Percentiles rank a stretch among this genome's conserved stretches.
phyloP scores from a whole-genome alignment of 2,329 filamentous ascomycete species.

The Arthrobotrys entomopaga region DNA sequence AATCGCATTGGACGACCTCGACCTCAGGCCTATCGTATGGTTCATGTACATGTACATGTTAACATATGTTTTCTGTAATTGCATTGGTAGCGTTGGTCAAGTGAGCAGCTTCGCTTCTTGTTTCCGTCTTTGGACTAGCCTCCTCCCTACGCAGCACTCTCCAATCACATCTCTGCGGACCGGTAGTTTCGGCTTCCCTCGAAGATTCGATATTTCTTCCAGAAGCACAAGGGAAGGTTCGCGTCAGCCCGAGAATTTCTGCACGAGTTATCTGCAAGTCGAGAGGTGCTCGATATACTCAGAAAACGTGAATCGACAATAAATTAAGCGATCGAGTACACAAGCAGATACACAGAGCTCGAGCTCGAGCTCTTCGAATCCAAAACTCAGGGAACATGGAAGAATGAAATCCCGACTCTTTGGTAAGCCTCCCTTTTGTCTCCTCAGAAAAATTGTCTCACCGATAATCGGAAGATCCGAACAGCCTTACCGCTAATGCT shows the following conservation, averaged over 20 bases:
- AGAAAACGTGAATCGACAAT: neutral
- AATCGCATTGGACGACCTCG: neutral
- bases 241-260: constrained; percentile 26
- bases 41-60: neutral
- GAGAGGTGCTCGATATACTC: neutral
- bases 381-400: neutral
- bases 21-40: constrained; percentile 16
- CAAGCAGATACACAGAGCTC: neutral
- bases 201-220: constrained; percentile 39
- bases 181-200: constrained; percentile 25
- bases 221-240: constrained; percentile 42
- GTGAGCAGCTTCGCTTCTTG: constrained; percentile 34
- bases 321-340: neutral
- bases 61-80: too few relatives aligned
- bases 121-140: constrained; percentile 38
- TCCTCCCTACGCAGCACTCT: constrained; percentile 12
- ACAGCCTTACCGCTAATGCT: constrained; percentile 54
- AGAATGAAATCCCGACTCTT: constrained; percentile 35
- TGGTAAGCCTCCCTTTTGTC: constrained; percentile 15
- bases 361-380: constrained; percentile 22
- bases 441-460: constrained; percentile 23
- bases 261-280: neutral
- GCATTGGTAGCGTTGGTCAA: constrained; percentile 22
- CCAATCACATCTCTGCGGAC: constrained; percentile 38
- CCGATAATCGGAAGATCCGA: constrained; percentile 48